phyloP scores from a whole-genome alignment of 768 basidiomycete species.

The Hericium rajendrae region DNA sequence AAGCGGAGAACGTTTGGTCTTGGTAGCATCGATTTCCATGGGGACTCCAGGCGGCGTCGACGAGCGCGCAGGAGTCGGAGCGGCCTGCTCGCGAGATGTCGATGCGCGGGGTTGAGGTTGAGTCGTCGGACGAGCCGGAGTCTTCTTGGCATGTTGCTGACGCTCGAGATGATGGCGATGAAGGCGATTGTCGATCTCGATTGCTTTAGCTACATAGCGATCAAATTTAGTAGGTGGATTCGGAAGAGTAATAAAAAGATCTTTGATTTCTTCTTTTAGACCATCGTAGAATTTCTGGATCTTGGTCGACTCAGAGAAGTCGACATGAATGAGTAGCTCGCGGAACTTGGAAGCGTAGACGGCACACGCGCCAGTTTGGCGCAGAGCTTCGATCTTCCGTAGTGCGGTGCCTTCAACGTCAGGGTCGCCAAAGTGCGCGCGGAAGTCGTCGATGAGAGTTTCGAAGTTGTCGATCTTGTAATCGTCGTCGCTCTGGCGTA shows the following conservation, averaged over 20 bases:
- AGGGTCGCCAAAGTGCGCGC: slow-evolving; percentile 21
- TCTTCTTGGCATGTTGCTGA: not conserved
- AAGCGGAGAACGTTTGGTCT: slow-evolving; percentile 19
- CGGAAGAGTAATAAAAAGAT: slow-evolving; percentile 4
- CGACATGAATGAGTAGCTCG: slow-evolving; percentile 19
- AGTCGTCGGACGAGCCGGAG: not conserved
- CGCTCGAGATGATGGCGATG: not conserved
- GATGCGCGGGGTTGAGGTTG: not conserved
- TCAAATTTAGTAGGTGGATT: slow-evolving; percentile 1
- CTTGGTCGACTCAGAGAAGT: slow-evolving; percentile 24
- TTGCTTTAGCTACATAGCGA: slow-evolving; percentile 1
- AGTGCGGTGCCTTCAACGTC: slow-evolving; percentile 19
- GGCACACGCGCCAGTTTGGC: slow-evolving; percentile 22
- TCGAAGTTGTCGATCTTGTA: slow-evolving; percentile 21
- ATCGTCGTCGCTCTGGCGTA: slow-evolving; percentile 3
- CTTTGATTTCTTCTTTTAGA: slow-evolving; percentile 22
- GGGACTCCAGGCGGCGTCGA: slow-evolving; percentile 3
- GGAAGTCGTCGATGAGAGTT: slow-evolving; percentile 18
- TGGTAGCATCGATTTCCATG: slow-evolving; percentile 13
- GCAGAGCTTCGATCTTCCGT: slow-evolving; percentile 20
- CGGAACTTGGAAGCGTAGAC: slow-evolving; percentile 21
- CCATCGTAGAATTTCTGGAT: slow-evolving; percentile 23
- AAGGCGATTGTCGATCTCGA: slow-evolving; percentile 7
- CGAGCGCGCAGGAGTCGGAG: not conserved
- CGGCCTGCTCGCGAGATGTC: not conserved